phyloP scores from a whole-genome alignment of 768 basidiomycete genomes.

The Myochromella boudieri region DNA sequence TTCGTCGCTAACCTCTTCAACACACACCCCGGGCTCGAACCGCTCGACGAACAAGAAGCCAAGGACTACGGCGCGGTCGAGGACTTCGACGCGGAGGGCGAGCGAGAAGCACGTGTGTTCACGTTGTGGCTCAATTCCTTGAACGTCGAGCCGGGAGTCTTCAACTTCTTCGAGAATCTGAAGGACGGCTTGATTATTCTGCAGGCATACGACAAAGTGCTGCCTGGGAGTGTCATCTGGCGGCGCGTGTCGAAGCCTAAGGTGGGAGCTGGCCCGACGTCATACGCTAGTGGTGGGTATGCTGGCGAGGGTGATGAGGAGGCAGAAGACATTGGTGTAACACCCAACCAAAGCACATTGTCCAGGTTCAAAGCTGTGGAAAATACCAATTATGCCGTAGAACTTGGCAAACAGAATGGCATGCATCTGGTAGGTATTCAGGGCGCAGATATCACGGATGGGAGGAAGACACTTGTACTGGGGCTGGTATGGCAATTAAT shows the following conservation, averaged over 20 bases:
- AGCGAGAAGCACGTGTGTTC: constrained; percentile 96
- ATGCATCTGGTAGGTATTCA: constrained; percentile 98
- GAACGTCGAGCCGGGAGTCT: constrained; percentile 94
- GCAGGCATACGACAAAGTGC: constrained; percentile 95
- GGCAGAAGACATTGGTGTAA: constrained; percentile 78
- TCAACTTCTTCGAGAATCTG: constrained; percentile 95
- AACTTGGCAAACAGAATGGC: constrained; percentile 87
- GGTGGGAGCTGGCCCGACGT: constrained; percentile 48
- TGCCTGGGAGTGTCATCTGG: constrained; percentile 93
- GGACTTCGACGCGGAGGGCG: constrained; percentile 98
- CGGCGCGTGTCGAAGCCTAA: constrained; percentile 94
- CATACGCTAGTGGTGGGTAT: constrained; percentile 36
- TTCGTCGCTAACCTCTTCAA: constrained; percentile 99
- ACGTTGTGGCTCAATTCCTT: constrained; percentile 98
- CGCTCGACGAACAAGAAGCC: constrained; percentile 91
- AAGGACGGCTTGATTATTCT: constrained; percentile 90
- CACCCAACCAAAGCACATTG: constrained; percentile 79
- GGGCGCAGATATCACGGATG: constrained; percentile 96
- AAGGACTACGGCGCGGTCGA: constrained; percentile 89
- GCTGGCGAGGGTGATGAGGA: constrained; percentile 60
- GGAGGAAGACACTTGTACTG: constrained; percentile 86
- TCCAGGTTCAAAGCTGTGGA: constrained; percentile 98
- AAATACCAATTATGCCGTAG: constrained; percentile 96
- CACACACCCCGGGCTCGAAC: constrained; percentile 92
- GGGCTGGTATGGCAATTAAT: constrained; percentile 98